Conservation (phyloP, 192 early-diverging fungal species). For the Bifiguratus adelaidae region DNA sequence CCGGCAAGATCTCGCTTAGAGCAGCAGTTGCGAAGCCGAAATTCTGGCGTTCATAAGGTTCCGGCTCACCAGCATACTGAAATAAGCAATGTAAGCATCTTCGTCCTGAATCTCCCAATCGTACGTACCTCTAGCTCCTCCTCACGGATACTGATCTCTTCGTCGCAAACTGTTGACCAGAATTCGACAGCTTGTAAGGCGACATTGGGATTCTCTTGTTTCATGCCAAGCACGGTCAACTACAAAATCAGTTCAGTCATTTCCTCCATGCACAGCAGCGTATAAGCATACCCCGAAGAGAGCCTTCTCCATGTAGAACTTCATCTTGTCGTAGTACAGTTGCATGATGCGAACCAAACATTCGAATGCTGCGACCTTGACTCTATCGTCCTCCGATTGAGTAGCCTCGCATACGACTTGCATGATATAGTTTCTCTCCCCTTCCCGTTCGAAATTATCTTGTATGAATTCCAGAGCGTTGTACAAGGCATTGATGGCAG, state of each 20-base stretch:
- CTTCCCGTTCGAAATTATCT: constrained; percentile 87
- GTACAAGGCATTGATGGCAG: constrained; percentile 82
- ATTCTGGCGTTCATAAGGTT: constrained; percentile 33
- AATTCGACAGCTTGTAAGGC: constrained; percentile 98
- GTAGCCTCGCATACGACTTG: constrained; percentile 96
- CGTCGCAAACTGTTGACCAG: constrained; percentile 98
- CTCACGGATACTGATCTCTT: constrained; percentile 68
- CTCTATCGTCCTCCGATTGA: constrained; percentile 56
- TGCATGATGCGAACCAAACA: constrained; percentile 96
- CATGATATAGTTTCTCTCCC: constrained; percentile 98
- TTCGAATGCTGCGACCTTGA: constrained; percentile 87
- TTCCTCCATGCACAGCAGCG: neutral
- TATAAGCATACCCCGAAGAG: constrained; percentile 65
- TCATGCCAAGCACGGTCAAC: constrained; percentile 91
- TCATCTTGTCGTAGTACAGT: constrained; percentile 95
- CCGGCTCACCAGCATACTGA: constrained; percentile 36
- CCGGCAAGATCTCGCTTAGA: constrained; percentile 72
- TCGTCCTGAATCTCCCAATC: neutral
- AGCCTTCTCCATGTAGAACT: constrained; percentile 94
- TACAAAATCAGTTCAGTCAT: constrained; percentile 8
- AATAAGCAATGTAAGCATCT: neutral
- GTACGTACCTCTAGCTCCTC: constrained; percentile 49
- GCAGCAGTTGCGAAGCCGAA: constrained; percentile 73
- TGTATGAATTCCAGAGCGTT: constrained; percentile 95
- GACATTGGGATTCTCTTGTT: constrained; percentile 75